Evolutionary conservation across 2,329 filamentous ascomycete species (phyloP), one percentile per base, ranked within the genome.

Genomic region (Trichoderma sp.): DNA sequence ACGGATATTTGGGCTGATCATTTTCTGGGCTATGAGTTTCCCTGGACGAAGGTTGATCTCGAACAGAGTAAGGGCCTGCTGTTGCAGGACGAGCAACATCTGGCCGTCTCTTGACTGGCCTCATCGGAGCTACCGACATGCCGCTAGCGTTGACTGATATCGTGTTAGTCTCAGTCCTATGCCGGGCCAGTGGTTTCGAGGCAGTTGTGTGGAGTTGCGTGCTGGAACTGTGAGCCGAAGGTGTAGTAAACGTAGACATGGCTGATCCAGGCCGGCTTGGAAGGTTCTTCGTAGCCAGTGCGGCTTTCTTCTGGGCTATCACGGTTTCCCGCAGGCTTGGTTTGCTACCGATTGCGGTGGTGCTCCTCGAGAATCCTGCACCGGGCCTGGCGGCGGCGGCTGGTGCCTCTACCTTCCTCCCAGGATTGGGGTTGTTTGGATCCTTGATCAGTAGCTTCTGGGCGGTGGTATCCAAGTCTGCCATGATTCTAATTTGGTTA

Each of bases 401-500:
- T n/a, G 80, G 82, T 29, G 82, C 80, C 16, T 87, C 84, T 6
- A 84, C 80, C 81, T 90, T 87, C 81, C 89, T 88, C 77, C 90
- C 88, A 7, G 89, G 90, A 81, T 94, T 93, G 9, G 94, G 94
- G 80, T 98, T 98, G 81, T 92, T 89, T 1, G 94, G 88, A 79
- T 98, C 94, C 80, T 95, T 97, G 79, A 95, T 93, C 21, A 99
- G 87, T 38, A 96, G 88, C 74, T 91, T 92, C 82, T 94, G 94
- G 3, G 95, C 93, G 18, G 95, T 95, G 8, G 90, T 82, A 76
- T 98, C 95, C 14, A 98, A 88, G 16, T 89, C 89, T 56, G 91
- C 90, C 88, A 97, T 93, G 79, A 98, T 94, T 6, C 92, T 95
- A 75, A 6, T 45, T 9, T 53, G n/a, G 2, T 24, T 21, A 50